phyloP scores from a whole-genome alignment of 2,329 filamentous ascomycete species.

The Thermoascus crustaceus region DNA sequence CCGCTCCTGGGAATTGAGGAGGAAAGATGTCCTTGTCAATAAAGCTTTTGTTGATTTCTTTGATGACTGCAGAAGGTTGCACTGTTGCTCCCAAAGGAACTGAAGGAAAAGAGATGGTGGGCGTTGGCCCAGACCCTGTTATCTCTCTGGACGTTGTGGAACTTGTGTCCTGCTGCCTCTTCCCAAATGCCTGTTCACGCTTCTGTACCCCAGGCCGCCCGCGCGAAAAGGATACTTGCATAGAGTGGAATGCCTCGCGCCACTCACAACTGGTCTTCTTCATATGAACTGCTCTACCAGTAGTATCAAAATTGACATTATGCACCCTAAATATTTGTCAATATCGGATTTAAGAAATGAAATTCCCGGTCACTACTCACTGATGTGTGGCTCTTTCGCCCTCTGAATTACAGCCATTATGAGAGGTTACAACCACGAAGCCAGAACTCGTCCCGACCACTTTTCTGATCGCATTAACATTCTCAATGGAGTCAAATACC shows the following conservation, averaged over 20 bases:
- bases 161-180: conserved; percentile 5
- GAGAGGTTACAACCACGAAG: conserved; percentile 13
- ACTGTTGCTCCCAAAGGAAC: conserved; percentile 2
- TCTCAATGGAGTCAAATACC: conserved; percentile 4
- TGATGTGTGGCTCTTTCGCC: conserved; percentile 13
- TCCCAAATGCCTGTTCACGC: conserved; percentile 6
- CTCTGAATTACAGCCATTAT: conserved; percentile 12
- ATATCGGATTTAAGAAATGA: neutral
- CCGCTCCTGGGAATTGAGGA: too few relatives aligned
- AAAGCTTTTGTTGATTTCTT: neutral
- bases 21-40: conserved; percentile 2
- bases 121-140: neutral
- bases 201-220: conserved; percentile 6
- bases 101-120: neutral
- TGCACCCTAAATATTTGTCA: conserved; percentile 2
- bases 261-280: conserved; percentile 8
- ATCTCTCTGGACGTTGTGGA: neutral
- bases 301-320: conserved; percentile 4
- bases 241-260: conserved; percentile 12
- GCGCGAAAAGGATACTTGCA: conserved; percentile 12
- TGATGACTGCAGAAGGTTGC: neutral
- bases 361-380: conserved; percentile 8
- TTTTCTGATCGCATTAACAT: conserved; percentile 4
- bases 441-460: conserved; percentile 6
- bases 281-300: conserved; percentile 4